Evolutionary conservation across 768 basidiomycete species (phyloP), one percentile per base, ranked within the genome.

Genomic region (Mycena sanguinolenta): DNA sequence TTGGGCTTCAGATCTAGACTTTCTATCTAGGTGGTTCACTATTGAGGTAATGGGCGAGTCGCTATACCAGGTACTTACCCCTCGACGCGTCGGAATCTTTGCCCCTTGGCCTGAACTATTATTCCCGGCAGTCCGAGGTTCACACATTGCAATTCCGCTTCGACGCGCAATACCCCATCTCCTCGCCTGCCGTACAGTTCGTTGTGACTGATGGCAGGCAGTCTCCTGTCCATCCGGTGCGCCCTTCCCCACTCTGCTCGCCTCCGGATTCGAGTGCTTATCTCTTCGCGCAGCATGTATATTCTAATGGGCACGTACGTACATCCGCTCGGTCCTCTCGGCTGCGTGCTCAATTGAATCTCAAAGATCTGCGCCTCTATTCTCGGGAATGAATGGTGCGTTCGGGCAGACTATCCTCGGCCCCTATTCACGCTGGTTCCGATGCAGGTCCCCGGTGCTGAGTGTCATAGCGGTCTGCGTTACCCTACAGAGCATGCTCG

Each of bases 401-500:
- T 8, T 17, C n/a, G 36, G 0, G 17, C 6, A 32, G 42, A 58
- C 28, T 27, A 34, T 3, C 46, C 46, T 49, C 19, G n/a, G 30
- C 55, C 38, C 63, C 55, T 73, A 66, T 55, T 58, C 46, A 65
- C 46, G 25, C 21, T 16, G 21, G 38, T n/a, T n/a, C n/a, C 39
- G 63, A 89, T 89, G 55, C 91, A 90, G 90, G 89, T 70, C 93
- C 13, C 95, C 94, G 0, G 94, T 95, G n/a, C 81, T 95, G 71
- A 94, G 92, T 70, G 94, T 94, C 25, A 85, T 91, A 30, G 88
- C 93, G 3, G 89, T 96, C 50, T 95, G 94, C 75, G 88, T 95
- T 21, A 96, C 95, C 4, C 81, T 97, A 55, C 95, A 96, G 82
- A 94, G 93, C 75, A 97, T 97, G 95, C 86, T 97, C 66, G 95